These are phyloP conservation scores for Phytophthora pseudosyringae DNA, from an alignment of 352 stramenopile genomes.

Conservation along the genomic window DNA sequence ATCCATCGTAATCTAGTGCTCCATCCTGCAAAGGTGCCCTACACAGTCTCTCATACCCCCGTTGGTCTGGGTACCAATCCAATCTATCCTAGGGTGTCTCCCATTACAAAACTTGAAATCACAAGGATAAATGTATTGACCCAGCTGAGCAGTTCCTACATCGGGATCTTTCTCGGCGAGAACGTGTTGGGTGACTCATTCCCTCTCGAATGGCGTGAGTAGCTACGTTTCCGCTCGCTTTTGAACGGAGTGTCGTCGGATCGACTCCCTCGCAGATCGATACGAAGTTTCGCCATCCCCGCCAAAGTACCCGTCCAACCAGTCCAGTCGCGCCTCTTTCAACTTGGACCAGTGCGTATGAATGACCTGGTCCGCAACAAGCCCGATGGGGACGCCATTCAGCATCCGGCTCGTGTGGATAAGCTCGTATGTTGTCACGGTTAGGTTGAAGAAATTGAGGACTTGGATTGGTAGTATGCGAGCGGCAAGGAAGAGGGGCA, in stretches of 20 bases:
- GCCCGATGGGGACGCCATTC: slow-evolving; percentile 17
- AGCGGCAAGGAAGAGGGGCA: slow-evolving; percentile 35
- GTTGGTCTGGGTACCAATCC: too few relatives aligned
- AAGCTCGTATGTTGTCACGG: slow-evolving; percentile 39
- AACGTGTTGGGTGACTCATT: neutral
- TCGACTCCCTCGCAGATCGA: slow-evolving; percentile 12
- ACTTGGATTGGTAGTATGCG: slow-evolving; percentile 28
- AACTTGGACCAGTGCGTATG: slow-evolving; percentile 37
- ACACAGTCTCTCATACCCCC: too few relatives aligned
- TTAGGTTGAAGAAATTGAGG: slow-evolving; percentile 45
- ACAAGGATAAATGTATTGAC: too few relatives aligned
- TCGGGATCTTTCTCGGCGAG: neutral
- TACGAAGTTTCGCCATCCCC: slow-evolving; percentile 26
- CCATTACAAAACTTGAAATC: too few relatives aligned
- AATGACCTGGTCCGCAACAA: slow-evolving; percentile 39
- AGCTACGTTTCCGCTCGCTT: neutral
- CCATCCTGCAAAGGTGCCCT: too few relatives aligned
- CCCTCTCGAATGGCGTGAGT: neutral
- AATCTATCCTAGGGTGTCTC: too few relatives aligned
- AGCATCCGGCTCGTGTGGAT: slow-evolving; percentile 20
- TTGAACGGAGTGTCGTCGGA: slow-evolving; percentile 10
- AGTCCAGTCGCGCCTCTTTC: slow-evolving; percentile 24
- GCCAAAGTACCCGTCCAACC: slow-evolving; percentile 17
- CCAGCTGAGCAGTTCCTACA: too few relatives aligned
- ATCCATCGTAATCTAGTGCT: too few relatives aligned